phyloP scores from a whole-genome alignment of 371 early-diverging fungal genomes.

The Mucor velutinosus region DNA sequence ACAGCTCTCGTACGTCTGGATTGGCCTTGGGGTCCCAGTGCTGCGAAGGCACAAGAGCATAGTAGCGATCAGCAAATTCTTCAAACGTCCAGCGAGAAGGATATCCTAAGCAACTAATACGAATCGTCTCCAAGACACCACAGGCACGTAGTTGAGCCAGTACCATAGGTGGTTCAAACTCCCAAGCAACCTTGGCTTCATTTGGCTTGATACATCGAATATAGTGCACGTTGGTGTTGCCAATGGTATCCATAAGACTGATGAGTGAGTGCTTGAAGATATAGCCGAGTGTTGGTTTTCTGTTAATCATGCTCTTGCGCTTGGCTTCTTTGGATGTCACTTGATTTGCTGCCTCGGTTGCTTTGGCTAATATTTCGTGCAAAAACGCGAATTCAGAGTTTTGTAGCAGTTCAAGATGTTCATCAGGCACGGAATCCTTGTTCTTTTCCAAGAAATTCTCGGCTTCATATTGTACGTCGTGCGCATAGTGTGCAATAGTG shows the following conservation, averaged over 20 bases:
- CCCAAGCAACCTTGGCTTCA: slow-evolving; percentile 86
- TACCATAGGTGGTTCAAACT: slow-evolving; percentile 91
- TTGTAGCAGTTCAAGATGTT: slow-evolving; percentile 77
- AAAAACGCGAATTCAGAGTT: slow-evolving; percentile 74
- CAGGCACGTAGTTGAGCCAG: slow-evolving; percentile 96
- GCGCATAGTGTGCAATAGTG: slow-evolving; percentile 90
- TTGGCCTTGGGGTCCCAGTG: slow-evolving; percentile 60
- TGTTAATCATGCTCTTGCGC: slow-evolving; percentile 57
- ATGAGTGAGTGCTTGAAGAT: slow-evolving; percentile 76
- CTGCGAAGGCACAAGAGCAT: slow-evolving; percentile 75
- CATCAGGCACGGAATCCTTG: slow-evolving; percentile 96
- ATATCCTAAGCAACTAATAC: slow-evolving; percentile 98
- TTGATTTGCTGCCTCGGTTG: slow-evolving; percentile 50
- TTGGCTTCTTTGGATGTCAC: slow-evolving; percentile 25
- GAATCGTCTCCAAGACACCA: slow-evolving; percentile 99
- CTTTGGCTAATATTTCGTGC: slow-evolving; percentile 65
- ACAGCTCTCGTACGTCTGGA: slow-evolving; percentile 53
- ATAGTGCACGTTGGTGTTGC: slow-evolving; percentile 91
- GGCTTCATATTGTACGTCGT: slow-evolving; percentile 85
- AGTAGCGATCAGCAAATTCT: slow-evolving; percentile 94
- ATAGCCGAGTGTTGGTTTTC: slow-evolving; percentile 87
- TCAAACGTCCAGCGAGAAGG: slow-evolving; percentile 90
- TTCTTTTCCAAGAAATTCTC: slow-evolving; percentile 98
- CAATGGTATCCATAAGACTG: slow-evolving; percentile 92
- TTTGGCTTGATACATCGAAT: slow-evolving; percentile 98